A percentile compares a stretch with the other conserved stretches of the same genome.
Conservation (phyloP, 192 early-diverging fungal species). For the Gigaspora rosea region DNA sequence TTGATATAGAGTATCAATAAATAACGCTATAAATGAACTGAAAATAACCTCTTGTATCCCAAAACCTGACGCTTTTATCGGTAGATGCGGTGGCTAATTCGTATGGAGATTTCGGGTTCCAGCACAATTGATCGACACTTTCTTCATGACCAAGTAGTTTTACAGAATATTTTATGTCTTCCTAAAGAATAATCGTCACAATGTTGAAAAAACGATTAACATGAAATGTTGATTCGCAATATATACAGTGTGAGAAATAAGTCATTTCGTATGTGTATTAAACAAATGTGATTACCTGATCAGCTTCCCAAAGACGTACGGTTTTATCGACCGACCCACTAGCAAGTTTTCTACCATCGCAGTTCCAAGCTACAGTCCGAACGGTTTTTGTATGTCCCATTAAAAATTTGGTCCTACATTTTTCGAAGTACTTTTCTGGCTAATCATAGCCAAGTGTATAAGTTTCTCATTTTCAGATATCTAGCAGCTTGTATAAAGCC, state of each 20-base stretch:
- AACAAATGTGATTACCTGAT: neutral
- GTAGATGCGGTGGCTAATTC: constrained; percentile 73
- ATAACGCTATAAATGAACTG: constrained; percentile 19
- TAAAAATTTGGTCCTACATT: constrained; percentile 15
- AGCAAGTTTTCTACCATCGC: constrained; percentile 64
- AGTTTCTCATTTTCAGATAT: constrained; percentile 1
- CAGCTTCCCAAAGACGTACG: constrained; percentile 66
- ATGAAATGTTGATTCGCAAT: neutral
- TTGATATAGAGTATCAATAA: neutral
- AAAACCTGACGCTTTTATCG: constrained; percentile 77
- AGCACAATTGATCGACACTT: constrained; percentile 76
- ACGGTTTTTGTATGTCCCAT: constrained; percentile 41
- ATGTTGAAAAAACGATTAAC: neutral
- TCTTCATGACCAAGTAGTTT: constrained; percentile 77
- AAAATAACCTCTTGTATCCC: constrained; percentile 71
- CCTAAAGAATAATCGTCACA: constrained; percentile 33
- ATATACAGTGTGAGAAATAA: neutral
- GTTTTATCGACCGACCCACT: constrained; percentile 78
- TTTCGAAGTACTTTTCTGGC: constrained; percentile 27
- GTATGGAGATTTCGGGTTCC: constrained; percentile 76
- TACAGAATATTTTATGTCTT: constrained; percentile 57
- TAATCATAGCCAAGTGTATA: neutral
- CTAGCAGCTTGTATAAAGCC: neutral
- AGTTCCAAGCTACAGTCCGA: constrained; percentile 76
- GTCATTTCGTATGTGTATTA: too few species aligned